Base-by-base conservation (phyloP, 352 stramenopile genomes). In the Phytophthora hybrid region DNA sequence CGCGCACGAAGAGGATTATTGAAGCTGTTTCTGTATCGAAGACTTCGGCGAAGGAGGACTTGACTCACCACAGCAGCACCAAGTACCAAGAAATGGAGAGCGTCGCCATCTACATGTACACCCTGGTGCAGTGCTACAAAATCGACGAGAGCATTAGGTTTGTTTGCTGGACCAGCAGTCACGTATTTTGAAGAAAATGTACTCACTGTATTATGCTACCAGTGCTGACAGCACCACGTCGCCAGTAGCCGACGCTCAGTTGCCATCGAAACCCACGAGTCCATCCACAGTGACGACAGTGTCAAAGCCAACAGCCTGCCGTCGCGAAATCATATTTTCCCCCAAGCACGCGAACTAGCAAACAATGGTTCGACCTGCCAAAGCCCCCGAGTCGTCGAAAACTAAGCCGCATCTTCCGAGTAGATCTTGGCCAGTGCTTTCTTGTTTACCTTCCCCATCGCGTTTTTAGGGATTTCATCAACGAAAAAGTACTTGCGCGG, bases 381-480 rank as follows among this genome's bases (percentile, higher is more conserved):
- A 41, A n/a, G 19, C n/a, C 21, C 54, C 26, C 29, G 16, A 63
- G 49, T 46, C 41, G n/a, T 54, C 53, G 39, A 74, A 49, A 41
- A 26, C 54, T 69, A 74, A 59, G 53, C 44, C 5, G 64, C 56
- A 29, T 76, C 52, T 19, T 76, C 73, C 16, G 56, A 68, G 60
- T 82, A 86, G 18, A 78, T 69, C 31, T 64, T 72, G 19, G 82
- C 80, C 18, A 98, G 79, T 66, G 91, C 64, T 82, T 98, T 98
- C 72, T 98, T 98, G 81, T 97, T 97, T 58, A 98, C 87, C 66
- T 98, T 98, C 34, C 93, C 93, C 93, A 98, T 98, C 2, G 93
- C 92, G 69, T 98, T 98, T 56, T 97, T 97, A 18, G 93, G 91
- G 59, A 98, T 95, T 51, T 84, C 76, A 9, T 94, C 76, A 7